phyloP scores from a whole-genome alignment of 108 stramenopile species.

The Craspedostauros australis region DNA sequence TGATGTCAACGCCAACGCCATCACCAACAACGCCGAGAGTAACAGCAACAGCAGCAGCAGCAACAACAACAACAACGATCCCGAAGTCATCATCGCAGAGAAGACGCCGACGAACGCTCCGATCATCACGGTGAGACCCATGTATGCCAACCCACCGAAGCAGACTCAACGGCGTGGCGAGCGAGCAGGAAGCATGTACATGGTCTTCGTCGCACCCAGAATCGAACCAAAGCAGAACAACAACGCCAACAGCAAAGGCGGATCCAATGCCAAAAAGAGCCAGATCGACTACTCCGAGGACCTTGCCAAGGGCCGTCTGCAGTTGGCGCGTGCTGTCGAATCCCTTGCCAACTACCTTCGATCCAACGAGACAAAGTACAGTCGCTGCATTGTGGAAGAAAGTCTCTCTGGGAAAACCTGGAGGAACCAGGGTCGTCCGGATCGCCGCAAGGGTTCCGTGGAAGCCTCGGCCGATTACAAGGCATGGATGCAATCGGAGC shows the following conservation, averaged over 20 bases:
- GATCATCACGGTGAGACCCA: conserved; percentile 24
- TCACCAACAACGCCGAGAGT: background rate
- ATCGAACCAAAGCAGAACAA: conserved; percentile 13
- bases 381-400: conserved; percentile 21
- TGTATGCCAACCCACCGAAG: conserved; percentile 48
- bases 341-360: conserved; percentile 4
- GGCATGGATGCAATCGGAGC: conserved; percentile 23
- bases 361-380: conserved; percentile 17
- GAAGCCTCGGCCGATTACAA: conserved; percentile 35
- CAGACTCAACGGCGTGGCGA: conserved; percentile 45
- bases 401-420: conserved; percentile 40
- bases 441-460: conserved; percentile 44
- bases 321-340: conserved; percentile 24
- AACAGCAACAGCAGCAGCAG: background rate
- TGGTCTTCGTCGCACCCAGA: conserved; percentile 39
- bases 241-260: background rate
- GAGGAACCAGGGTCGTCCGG: conserved; percentile 16
- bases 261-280: conserved; percentile 3
- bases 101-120: conserved; percentile 8
- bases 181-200: conserved; percentile 34
- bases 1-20: background rate
- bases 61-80: background rate
- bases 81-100: conserved; percentile 16
- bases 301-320: conserved; percentile 30
- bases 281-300: conserved; percentile 24